Evolutionary conservation across 768 basidiomycete species (phyloP).

Genomic region (Termitomyces sp.): DNA sequence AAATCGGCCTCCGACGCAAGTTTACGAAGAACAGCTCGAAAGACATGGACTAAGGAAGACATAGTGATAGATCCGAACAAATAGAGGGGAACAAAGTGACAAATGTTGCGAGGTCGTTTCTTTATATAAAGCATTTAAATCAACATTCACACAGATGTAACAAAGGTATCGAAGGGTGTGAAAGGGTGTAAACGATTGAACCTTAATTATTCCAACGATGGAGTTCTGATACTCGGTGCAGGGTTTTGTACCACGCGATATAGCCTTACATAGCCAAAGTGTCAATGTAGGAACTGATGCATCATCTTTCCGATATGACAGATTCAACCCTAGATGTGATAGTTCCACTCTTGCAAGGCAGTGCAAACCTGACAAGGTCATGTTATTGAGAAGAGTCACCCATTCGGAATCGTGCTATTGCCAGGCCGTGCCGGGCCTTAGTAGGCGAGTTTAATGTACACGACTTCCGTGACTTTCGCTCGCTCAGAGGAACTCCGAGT

Average conservation of each 20-base stretch:
- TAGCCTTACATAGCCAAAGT: background rate
- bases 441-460: background rate
- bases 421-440: no score
- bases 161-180: conserved; percentile 9
- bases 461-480: background rate
- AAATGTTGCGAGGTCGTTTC: background rate
- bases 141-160: conserved; percentile 2
- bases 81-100: conserved; percentile 3
- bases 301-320: background rate
- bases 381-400: no score
- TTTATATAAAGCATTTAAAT: conserved; percentile 3
- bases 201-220: background rate
- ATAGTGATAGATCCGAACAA: conserved; percentile 2
- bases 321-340: background rate
- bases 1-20: conserved; percentile 21
- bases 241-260: background rate
- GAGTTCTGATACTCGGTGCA: conserved; percentile 2
- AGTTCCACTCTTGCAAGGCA: background rate
- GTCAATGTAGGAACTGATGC: background rate
- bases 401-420: no score
- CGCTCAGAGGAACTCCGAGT: background rate
- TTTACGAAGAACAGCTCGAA: conserved; percentile 10
- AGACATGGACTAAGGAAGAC: background rate
- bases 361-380: background rate
- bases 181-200: no score